A percentile compares a stretch with the other conserved stretches of the same genome.
Evolutionary conservation across 176 grass and related monocot species (phyloP).

Genomic region (Phoenix roebelenii): DNA sequence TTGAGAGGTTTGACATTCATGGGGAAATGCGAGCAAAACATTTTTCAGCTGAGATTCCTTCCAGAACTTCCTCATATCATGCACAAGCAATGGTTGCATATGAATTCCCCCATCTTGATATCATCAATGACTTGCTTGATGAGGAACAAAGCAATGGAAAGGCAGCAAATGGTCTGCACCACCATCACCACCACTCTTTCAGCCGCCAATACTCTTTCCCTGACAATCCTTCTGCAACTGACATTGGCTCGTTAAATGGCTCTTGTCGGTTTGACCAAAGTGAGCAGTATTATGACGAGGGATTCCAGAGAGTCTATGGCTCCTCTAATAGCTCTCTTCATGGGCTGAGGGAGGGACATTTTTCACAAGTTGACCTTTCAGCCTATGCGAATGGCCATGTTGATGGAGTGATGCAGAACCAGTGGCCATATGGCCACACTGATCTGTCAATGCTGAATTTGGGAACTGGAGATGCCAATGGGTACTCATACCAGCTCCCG

Average conservation of each 20-base stretch:
- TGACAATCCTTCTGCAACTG: neutral
- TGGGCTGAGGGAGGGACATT: constrained; percentile 38
- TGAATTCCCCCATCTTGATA: constrained; percentile 91
- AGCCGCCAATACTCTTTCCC: constrained; percentile 15
- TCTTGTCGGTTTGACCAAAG: constrained; percentile 34
- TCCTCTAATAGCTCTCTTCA: constrained; percentile 31
- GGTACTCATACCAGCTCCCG: constrained; percentile 38
- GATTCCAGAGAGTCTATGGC: constrained; percentile 27
- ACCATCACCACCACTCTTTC: neutral
- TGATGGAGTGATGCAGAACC: constrained; percentile 48
- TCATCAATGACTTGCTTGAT: constrained; percentile 91
- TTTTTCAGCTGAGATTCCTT: neutral
- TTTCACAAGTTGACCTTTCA: constrained; percentile 50
- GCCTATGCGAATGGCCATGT: constrained; percentile 36
- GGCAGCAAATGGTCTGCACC: neutral
- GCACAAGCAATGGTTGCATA: constrained; percentile 29
- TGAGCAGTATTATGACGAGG: constrained; percentile 33
- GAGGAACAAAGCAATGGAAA: constrained; percentile 37
- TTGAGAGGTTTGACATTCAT: constrained; percentile 12
- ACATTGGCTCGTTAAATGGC: constrained; percentile 22
- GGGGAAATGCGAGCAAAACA: neutral
- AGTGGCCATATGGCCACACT: constrained; percentile 41
- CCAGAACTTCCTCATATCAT: constrained; percentile 12
- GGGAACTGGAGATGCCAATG: constrained; percentile 31
- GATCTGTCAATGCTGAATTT: constrained; percentile 37